Evolutionary conservation across 495 filamentous ascomycete species (phyloP), one percentile per base, ranked within the genome.

Genomic region (Penicillium diatomitis): DNA sequence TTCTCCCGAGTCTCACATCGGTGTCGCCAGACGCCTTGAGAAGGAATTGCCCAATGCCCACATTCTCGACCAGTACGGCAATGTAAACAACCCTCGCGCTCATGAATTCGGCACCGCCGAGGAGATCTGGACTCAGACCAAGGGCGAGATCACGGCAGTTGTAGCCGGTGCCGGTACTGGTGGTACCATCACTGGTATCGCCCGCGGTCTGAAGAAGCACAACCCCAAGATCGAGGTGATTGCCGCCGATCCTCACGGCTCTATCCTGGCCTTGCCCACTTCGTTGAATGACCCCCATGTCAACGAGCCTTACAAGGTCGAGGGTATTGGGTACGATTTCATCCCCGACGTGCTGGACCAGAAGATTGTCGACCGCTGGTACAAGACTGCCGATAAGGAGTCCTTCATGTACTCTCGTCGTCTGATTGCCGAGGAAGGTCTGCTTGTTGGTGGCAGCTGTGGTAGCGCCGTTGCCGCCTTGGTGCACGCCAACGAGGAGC

Each of bases 241-340:
- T 37, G 90, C 87, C 4, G 92, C 92, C 3, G 92, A 99, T 68
- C 92, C 92, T 4, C 75, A 86, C 37, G 92, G 92, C 4, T 90
- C 85, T 32, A 85, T 96, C 56, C 73, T 99, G 27, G 92, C 92
- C 12, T 53, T 90, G 12, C 92, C 92, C 4, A 76, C 80, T 48
- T 49, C 67, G 6, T 70, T 97, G 46, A 97, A 99, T 56, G 76
- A 84, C 41, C 81, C 85, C 49, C 77, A 85, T 53, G 79, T 75
- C 32, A 88, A 95, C 61, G 84, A 86, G 54, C 74, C 86, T 4
- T 99, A 99, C 63, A 97, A 97, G 71, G 92, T 99, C 0, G 92
- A 99, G 71, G 92, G 92, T 20, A 97, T 99, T 60, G 92, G 92
- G 27, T 99, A 99, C 61, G 92, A 99, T 61, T 99, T 99, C 61